phyloP scores from a whole-genome alignment of 2,329 filamentous ascomycete genomes.

The Monilinia polystroma region DNA sequence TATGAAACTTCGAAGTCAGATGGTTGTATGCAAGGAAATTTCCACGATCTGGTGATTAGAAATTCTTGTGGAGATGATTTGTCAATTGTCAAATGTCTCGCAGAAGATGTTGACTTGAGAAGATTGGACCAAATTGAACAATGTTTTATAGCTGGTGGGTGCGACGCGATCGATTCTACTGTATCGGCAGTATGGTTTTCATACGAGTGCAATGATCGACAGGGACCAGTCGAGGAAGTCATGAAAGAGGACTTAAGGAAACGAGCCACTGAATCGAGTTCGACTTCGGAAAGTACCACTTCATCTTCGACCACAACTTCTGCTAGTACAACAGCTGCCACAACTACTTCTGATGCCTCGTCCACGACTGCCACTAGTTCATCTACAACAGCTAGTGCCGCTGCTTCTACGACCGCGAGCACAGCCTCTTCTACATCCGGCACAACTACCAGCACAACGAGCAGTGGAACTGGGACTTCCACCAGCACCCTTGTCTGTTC shows the following conservation, averaged over 20 bases:
- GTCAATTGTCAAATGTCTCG: constrained; percentile 32
- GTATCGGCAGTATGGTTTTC: constrained; percentile 30
- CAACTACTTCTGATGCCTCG: constrained; percentile 10
- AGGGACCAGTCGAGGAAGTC: constrained; percentile 7
- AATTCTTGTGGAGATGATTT: constrained; percentile 31
- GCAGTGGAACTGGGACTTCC: neutral
- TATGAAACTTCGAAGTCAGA: constrained; percentile 4
- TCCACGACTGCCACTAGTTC: constrained; percentile 8
- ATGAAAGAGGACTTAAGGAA: constrained; percentile 29
- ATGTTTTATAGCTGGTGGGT: constrained; percentile 34
- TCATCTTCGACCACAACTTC: constrained; percentile 4
- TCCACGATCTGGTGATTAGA: constrained; percentile 29
- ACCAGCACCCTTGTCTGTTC: constrained; percentile 13
- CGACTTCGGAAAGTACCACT: neutral
- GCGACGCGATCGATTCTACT: constrained; percentile 28
- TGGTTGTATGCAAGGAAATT: constrained; percentile 27
- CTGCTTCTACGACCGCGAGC: constrained; percentile 8
- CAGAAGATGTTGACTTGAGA: constrained; percentile 25
- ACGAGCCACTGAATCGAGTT: constrained; percentile 21
- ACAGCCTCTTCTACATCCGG: constrained; percentile 12
- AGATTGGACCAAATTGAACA: constrained; percentile 29
- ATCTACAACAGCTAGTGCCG: neutral
- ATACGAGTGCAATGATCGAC: constrained; percentile 27
- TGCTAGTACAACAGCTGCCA: constrained; percentile 5
- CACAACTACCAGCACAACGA: constrained; percentile 2